phyloP scores from a whole-genome alignment of 73 alveolate species.

The Urostyla sp. region DNA sequence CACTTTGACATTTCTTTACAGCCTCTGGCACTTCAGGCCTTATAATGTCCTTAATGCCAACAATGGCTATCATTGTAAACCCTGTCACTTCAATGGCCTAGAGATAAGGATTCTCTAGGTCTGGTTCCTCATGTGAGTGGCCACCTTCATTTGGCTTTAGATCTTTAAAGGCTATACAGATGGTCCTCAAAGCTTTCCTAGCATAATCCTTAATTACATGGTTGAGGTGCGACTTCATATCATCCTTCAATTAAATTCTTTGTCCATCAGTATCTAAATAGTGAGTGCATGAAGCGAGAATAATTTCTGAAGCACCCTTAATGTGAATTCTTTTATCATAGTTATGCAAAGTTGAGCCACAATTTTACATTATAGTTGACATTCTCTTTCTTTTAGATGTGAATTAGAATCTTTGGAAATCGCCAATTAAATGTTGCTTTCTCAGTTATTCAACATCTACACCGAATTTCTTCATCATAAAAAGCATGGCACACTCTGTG shows the following conservation, averaged over 20 bases:
- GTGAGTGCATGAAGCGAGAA: slow-evolving; percentile 67
- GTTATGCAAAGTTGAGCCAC: slow-evolving; percentile 1
- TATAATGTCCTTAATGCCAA: slow-evolving; percentile 95
- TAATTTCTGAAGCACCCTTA: slow-evolving; percentile 57
- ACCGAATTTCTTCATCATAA: slow-evolving; percentile 36
- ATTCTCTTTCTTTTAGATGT: slow-evolving; percentile 87
- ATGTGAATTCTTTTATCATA: slow-evolving; percentile 21
- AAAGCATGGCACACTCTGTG: slow-evolving; percentile 70
- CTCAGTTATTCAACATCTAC: slow-evolving; percentile 6
- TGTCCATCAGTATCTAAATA: slow-evolving; percentile 65
- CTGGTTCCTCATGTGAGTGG: background rate
- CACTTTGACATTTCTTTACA: slow-evolving; percentile 83
- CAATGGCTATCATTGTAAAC: slow-evolving; percentile 78
- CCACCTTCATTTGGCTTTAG: slow-evolving; percentile 48
- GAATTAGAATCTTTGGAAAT: slow-evolving; percentile 74
- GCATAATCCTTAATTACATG: background rate
- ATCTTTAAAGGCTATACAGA: slow-evolving; percentile 70
- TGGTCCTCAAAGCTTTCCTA: slow-evolving; percentile 66
- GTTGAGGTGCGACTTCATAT: background rate
- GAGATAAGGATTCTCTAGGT: background rate
- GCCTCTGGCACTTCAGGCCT: slow-evolving; percentile 93
- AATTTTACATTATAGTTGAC: slow-evolving; percentile 77
- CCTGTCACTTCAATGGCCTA: slow-evolving; percentile 66
- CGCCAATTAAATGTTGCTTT: slow-evolving; percentile 4
- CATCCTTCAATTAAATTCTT: slow-evolving; percentile 24